phyloP scores from a whole-genome alignment of 208 protist species.

The Trypanosoma platydactyli region DNA sequence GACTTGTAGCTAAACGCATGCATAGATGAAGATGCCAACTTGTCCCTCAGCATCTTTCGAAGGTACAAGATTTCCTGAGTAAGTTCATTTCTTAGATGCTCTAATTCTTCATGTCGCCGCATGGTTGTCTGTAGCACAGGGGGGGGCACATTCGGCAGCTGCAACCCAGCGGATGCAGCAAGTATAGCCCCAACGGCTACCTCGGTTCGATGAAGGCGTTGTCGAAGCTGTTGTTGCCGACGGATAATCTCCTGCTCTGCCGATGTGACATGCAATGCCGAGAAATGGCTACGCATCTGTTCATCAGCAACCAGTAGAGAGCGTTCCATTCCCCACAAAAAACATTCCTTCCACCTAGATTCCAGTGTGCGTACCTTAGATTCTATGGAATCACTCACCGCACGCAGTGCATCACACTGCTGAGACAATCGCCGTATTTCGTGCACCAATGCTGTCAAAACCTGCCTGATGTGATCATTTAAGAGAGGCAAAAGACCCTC shows the following conservation, averaged over 20 bases:
- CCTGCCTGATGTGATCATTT: neutral
- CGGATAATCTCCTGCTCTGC: slow-evolving; percentile 9
- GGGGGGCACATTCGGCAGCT: slow-evolving; percentile 28
- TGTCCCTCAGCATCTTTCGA: slow-evolving; percentile 31
- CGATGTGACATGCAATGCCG: neutral
- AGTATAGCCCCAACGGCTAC: slow-evolving; percentile 14
- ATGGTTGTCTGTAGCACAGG: slow-evolving; percentile 23
- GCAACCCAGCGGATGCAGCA: slow-evolving; percentile 23
- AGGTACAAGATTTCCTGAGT: slow-evolving; percentile 47
- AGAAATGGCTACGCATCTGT: slow-evolving; percentile 18
- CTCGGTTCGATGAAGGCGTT: slow-evolving; percentile 19
- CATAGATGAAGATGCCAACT: neutral
- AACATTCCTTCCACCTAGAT: slow-evolving; percentile 1
- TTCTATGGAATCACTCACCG: neutral
- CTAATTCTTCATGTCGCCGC: slow-evolving; percentile 17
- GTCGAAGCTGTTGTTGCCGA: slow-evolving; percentile 12
- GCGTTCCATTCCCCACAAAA: slow-evolving; percentile 16
- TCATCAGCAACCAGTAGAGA: slow-evolving; percentile 24
- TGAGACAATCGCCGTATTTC: slow-evolving; percentile 4
- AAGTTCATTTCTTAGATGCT: slow-evolving; percentile 32
- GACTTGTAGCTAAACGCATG: neutral
- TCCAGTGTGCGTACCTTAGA: neutral
- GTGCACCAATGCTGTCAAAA: neutral
- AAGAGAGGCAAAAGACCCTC: slow-evolving; percentile 3
- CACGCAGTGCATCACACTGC: slow-evolving; percentile 7